Evolutionary conservation across 139 green algal genomes (phyloP), one percentile per base, ranked within the genome.

Genomic region (Helicosporidium sp.): DNA sequence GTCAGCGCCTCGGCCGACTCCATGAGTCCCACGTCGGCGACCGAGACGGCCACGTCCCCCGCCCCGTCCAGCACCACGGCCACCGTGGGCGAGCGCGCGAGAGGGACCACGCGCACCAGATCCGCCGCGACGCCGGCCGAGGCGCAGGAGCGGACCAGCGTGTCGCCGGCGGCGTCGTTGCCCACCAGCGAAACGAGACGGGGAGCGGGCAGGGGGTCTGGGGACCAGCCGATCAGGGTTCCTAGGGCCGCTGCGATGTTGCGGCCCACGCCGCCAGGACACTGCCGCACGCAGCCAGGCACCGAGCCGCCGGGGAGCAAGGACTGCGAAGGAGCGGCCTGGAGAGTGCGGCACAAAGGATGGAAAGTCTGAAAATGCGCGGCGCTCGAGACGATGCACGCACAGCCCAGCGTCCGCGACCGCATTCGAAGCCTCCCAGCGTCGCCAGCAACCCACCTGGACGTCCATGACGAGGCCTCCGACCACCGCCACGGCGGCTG

Each of bases 41-140:
- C 65, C 3, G 50, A 68, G 18, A 61, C 64, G 22, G 67, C 70
- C 41, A 84, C 73, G 43, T 84, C 73, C 4, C 70, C 75, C 16
- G 25, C 26, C 37, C 49, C 54, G 50, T 52, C 45, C 35, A 61
- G 61, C 17, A 45, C 22, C 7, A 56, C 52, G 0, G 47, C 17
- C 20, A 65, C 47, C 15, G 43, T 36, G 29, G 40, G 27, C 25
- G 34, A 61, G 12, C 8, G 44, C 49, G 29, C 54, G 37, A 48
- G 50, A 1, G 57, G 36, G 1, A 74, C 13, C 3, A 23, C 6
- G 3, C 29, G 5, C 10, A 18, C 17, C 33, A 54, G 22, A 26
- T 43, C 2, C n/a, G 13, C 44, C 15, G 18, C 34, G 44, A 23
- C 39, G 22, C 58, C 46, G 3, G 58, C 24, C 4, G 29, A 28